These are phyloP conservation scores for Bacterosira constricta DNA, from an alignment of 108 stramenopile species.

Conservation along the genomic window DNA sequence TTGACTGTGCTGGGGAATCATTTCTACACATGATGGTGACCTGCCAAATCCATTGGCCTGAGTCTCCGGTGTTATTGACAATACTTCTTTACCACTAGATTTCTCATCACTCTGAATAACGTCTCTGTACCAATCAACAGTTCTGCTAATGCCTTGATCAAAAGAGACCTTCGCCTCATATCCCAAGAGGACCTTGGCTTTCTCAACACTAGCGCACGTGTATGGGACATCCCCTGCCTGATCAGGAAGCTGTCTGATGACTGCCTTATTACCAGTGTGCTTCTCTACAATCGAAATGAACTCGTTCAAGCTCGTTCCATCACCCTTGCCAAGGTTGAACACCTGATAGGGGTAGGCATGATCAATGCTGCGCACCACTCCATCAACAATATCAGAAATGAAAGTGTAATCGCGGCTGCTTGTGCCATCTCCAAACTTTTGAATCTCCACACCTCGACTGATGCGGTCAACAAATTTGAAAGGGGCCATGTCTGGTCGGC, in stretches of 20 bases:
- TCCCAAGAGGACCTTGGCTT: constrained; percentile 86
- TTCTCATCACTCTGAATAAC: constrained; percentile 57
- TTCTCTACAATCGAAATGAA: constrained; percentile 94
- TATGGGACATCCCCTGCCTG: constrained; percentile 98
- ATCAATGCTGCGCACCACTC: constrained; percentile 92
- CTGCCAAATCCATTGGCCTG: constrained; percentile 82
- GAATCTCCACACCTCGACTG: constrained; percentile 85
- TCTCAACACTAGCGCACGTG: constrained; percentile 94
- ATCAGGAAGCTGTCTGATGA: constrained; percentile 88
- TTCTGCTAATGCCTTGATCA: constrained; percentile 93
- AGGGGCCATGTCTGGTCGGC: constrained; percentile 96
- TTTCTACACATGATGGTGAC: constrained; percentile 52
- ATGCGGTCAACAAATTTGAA: constrained; percentile 97
- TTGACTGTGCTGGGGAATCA: too few species aligned
- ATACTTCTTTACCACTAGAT: too few species aligned
- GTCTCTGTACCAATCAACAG: constrained; percentile 96
- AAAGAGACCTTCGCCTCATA: constrained; percentile 90
- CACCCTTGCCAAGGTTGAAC: constrained; percentile 97
- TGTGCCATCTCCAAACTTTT: constrained; percentile 96
- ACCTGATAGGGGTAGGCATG: constrained; percentile 90
- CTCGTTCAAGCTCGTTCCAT: constrained; percentile 84
- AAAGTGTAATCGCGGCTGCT: constrained; percentile 95
- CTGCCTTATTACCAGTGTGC: constrained; percentile 83
- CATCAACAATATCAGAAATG: constrained; percentile 98
- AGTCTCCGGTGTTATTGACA: constrained; percentile 63